Evolutionary conservation across 1,284 basidiomycete species (phyloP), one percentile per base, ranked within the genome.

Genomic region (Coriolopsis trogii): DNA sequence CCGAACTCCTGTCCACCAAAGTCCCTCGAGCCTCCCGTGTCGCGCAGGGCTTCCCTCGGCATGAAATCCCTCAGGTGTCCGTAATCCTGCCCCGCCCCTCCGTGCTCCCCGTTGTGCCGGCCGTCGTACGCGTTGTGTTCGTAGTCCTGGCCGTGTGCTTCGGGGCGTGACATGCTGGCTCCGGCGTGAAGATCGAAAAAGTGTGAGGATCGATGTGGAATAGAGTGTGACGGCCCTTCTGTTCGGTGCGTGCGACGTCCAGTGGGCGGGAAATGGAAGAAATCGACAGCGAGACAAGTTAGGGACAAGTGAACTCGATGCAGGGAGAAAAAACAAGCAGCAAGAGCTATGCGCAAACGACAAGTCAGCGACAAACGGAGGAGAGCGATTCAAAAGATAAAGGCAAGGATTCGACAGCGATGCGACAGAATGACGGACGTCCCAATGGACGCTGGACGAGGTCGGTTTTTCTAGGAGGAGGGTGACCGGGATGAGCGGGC

Each of bases 111-210:
- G 51, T 42, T 43, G 28, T 38, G 41, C 33, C 67, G 60, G 45
- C 44, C 46, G 40, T 64, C 65, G 56, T 53, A 65, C 39, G 44
- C 39, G 43, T 74, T 69, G 53, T 70, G 71, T 50, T 79, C 76
- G 58, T 71, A 74, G 51, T 81, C 81, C 60, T 76, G 70, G 40
- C 57, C 55, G 57, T 65, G 67, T 20, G 66, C 57, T 49, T 74
- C 73, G 46, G 67, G 61, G 51, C 62, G 74, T 62, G 75, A 73
- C 75, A 77, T 70, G 60, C 55, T 58, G 56, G 58, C 37, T 49
- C 18, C 39, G 56, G 25, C 36, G 58, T 59, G 54, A 58, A 66
- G 65, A 67, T 67, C 64, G 62, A 51, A 55, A 58, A 44, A 55
- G 53, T 53, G 46, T 42, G 52, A 24, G 55, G 61, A 56, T 53